Percentiles rank a stretch among this genome's conserved stretches.
Evolutionary conservation across 176 grass and related monocot genomes (phyloP).

Genomic region (Aegilops tauschii): DNA sequence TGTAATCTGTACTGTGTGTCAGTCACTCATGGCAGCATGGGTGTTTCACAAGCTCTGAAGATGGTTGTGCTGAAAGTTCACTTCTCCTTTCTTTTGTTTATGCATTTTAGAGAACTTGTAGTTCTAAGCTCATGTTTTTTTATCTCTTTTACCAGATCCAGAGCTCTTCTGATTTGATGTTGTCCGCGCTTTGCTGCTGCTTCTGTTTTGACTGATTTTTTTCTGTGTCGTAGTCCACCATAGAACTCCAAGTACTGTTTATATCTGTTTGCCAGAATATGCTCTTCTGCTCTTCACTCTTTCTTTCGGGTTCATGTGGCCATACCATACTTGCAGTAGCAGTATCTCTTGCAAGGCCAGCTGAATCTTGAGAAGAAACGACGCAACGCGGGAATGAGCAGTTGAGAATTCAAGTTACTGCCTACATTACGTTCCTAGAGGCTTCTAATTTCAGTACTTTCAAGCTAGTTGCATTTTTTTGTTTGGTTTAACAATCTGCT

Average conservation of each 20-base stretch:
- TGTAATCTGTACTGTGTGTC: background rate
- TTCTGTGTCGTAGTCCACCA: background rate
- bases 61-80: background rate
- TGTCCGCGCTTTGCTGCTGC: background rate
- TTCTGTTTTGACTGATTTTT: background rate
- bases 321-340: no score
- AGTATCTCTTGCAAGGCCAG: no score
- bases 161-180: background rate
- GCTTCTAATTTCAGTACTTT: no score
- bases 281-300: no score
- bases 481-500: no score
- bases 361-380: no score
- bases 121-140: background rate
- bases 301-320: no score
- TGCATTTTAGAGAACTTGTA: background rate
- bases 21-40: background rate
- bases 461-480: no score
- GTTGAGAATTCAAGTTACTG: no score
- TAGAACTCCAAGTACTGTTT: background rate
- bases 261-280: background rate
- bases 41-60: background rate
- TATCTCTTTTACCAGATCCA: background rate
- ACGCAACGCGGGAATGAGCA: no score
- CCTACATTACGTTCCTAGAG: no score
- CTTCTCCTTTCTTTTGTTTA: background rate